phyloP scores from a whole-genome alignment of 257 asterid genomes.

The Lithospermum erythrorhizon region DNA sequence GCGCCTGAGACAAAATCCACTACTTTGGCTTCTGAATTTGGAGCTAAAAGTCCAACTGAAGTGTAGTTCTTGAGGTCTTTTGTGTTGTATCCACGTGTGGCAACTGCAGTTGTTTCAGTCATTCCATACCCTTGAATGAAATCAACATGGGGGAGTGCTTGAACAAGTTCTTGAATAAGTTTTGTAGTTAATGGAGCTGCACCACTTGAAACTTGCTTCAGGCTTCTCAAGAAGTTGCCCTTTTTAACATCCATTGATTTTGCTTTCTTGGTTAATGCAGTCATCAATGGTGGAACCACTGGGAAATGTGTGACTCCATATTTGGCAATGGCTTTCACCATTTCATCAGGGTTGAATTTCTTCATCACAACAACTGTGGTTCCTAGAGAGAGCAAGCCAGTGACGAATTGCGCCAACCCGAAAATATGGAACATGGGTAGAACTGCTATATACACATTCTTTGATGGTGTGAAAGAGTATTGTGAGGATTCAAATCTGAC shows the following conservation, averaged over 20 bases:
- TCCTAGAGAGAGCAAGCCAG: constrained; percentile 70
- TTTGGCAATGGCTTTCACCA: constrained; percentile 51
- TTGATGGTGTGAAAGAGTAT: constrained; percentile 29
- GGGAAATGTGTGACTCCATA: constrained; percentile 64
- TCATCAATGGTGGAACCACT: constrained; percentile 56
- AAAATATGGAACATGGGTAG: constrained; percentile 75
- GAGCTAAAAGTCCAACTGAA: constrained; percentile 65
- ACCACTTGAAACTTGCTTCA: constrained; percentile 74
- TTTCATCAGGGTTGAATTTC: constrained; percentile 48
- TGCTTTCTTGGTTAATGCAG: constrained; percentile 40
- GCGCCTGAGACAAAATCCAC: constrained; percentile 55
- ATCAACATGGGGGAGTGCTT: constrained; percentile 55
- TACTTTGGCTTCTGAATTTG: constrained; percentile 59
- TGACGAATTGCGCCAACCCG: constrained; percentile 53
- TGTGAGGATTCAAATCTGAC: constrained; percentile 60
- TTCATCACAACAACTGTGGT: constrained; percentile 51
- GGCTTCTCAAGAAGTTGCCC: constrained; percentile 28
- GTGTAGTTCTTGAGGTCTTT: constrained; percentile 27
- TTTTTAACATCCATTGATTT: constrained; percentile 16
- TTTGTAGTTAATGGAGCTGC: constrained; percentile 52
- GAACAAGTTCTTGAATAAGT: constrained; percentile 39
- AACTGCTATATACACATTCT: constrained; percentile 46
- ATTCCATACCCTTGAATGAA: constrained; percentile 91
- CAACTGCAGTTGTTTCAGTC: constrained; percentile 76
- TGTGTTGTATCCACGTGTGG: constrained; percentile 64